Percentiles rank a stretch among this genome's conserved stretches.
Evolutionary conservation across 495 filamentous ascomycete species (phyloP).

Genomic region (Penicillium lividum): DNA sequence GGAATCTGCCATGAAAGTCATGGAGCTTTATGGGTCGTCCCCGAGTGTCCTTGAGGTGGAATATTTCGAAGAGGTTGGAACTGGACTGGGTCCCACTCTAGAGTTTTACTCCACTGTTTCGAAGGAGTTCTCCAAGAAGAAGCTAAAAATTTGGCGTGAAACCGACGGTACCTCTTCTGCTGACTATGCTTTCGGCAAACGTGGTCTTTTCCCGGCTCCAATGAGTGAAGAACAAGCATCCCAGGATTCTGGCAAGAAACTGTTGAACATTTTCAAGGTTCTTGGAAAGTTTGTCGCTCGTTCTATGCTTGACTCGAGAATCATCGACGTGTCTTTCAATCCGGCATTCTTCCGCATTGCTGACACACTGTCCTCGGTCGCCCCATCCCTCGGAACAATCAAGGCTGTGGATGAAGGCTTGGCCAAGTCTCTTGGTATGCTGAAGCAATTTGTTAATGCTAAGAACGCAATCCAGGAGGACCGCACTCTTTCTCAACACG

Average conservation of each 20-base stretch:
- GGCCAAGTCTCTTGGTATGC: slow-evolving; percentile 78
- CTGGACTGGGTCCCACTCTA: slow-evolving; percentile 91
- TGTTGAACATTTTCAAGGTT: slow-evolving; percentile 86
- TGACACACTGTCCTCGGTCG: slow-evolving; percentile 68
- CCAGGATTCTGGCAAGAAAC: slow-evolving; percentile 74
- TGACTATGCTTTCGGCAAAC: slow-evolving; percentile 84
- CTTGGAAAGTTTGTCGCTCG: slow-evolving; percentile 97
- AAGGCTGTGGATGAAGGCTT: slow-evolving; percentile 86
- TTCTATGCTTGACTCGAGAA: slow-evolving; percentile 97
- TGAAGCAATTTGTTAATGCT: slow-evolving; percentile 82
- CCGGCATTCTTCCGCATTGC: slow-evolving; percentile 96
- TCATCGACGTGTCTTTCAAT: slow-evolving; percentile 98
- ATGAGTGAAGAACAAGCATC: slow-evolving; percentile 77
- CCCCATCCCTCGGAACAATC: slow-evolving; percentile 88
- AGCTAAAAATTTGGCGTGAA: slow-evolving; percentile 93
- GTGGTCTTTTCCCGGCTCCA: slow-evolving; percentile 89
- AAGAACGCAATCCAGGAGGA: slow-evolving; percentile 81
- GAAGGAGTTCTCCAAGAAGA: slow-evolving; percentile 96
- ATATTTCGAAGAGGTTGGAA: slow-evolving; percentile 98
- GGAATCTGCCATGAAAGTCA: slow-evolving; percentile 97
- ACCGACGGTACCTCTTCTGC: slow-evolving; percentile 70
- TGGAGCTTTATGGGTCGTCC: slow-evolving; percentile 97
- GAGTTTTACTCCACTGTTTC: slow-evolving; percentile 99
- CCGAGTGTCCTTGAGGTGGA: slow-evolving; percentile 96
- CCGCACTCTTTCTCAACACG: slow-evolving; percentile 56